Base-by-base conservation (phyloP, 208 protist genomes). In the Leishmania aethiopica region DNA sequence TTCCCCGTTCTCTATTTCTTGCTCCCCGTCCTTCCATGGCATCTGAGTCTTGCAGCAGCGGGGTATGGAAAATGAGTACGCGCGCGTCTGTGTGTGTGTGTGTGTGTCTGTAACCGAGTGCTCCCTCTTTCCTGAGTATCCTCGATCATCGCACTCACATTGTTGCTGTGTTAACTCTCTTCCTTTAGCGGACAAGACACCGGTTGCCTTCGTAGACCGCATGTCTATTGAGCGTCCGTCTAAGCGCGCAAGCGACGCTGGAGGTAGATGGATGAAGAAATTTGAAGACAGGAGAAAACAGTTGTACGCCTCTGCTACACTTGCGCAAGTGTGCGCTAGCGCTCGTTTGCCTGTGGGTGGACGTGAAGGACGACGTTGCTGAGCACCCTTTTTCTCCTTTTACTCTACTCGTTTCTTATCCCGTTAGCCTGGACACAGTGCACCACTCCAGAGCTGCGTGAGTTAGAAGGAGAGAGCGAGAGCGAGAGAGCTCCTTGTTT, bases 371-470 rank as follows among this genome's bases (percentile, higher is more conserved):
- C 6, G 6, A 53, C 13, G 19, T 53, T 47, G 25, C 6, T 51
- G 25, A 22, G 45, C 28, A 25, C n/a, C 2, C 71, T 75, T 59
- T 75, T 75, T 42, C 13, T 75, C 17, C 28, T 75, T n/a, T 19
- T 6, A 22, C 37, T 47, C 22, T 37, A 64, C 37, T 28, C 49
- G 19, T n/a, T 60, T 47, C 1, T 13, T 47, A 0, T 49, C 37
- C 42, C 74, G 74, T 47, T 45, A 64, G 51, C 42, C 74, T 77
- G 74, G 74, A 77, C 74, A 77, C 74, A 77, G 32, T 77, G 32
- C 4, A 35, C 51, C 51, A 77, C 45, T 77, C 51, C 74, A 77
- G 74, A 64, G 53, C 51, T n/a, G 74, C 74, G 53, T 62, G 32
- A 42, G 57, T 40, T 5, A 22, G 51, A 22, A 22, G 17, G 51